Evolutionary conservation across 2,329 filamentous ascomycete species (phyloP), one percentile per base, ranked within the genome.

Genomic region (Huntiella bhutanensis): DNA sequence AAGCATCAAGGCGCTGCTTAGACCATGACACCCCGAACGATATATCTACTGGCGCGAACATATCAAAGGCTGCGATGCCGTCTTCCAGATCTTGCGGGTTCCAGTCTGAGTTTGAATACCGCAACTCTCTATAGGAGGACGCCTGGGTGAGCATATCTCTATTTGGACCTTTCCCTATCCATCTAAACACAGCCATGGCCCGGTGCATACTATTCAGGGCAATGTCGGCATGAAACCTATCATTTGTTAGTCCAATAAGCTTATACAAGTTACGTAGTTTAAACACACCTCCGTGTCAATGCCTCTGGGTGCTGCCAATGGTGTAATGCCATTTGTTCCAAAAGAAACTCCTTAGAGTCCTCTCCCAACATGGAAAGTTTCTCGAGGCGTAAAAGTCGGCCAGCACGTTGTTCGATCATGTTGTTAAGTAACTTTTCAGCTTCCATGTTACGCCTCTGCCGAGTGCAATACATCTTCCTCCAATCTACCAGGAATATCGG

Each of bases 341-440:
- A 56, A 42, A 96, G 69, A 46, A 77, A 78, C 59, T 95, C 87
- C 59, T 95, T 95, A 40, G 80, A 82, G 64, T 96, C 86, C 56
- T 87, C 88, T 1, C 86, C 86, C 55, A 78, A 68, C 22, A 68
- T 64, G 45, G 82, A 76, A 51, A 96, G 81, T 43, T 70, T 63
- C 54, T 81, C 74, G 51, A 85, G 77, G 55, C 78, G 77, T 47
- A 70, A 68, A 48, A 85, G 70, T 15, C 86, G 77, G 46, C 74
- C 69, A 33, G 77, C 70, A 58, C 85, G 82, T 32, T 73, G 77
- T n/a, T 65, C 60, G 46, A 96, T 65, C 49, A 94, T 76, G 28
- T 65, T 69, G 51, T 87, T 68, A 48, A 96, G 64, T 5, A 77
- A 62, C 6, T 55, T 56, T 7, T 67, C 66, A 22, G 73, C 71